Conservation (phyloP, 2,329 filamentous ascomycete genomes). For the Penicillium sp. region DNA sequence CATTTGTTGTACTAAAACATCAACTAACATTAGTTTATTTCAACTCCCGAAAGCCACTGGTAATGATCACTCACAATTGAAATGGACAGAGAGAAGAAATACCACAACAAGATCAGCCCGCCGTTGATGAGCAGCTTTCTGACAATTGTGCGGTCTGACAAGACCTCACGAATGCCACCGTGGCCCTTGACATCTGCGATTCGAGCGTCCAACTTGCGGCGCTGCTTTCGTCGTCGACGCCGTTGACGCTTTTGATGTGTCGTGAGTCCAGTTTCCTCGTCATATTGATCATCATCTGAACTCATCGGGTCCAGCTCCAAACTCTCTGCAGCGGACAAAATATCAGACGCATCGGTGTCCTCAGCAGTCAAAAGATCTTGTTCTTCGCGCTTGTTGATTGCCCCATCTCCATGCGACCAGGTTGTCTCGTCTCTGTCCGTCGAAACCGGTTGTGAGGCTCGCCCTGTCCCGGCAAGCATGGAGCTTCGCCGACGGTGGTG, state of each 20-base stretch:
- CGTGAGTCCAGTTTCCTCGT: conserved; percentile 87
- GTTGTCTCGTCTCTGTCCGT: conserved; percentile 39
- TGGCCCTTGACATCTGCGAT: conserved; percentile 61
- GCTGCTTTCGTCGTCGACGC: conserved; percentile 65
- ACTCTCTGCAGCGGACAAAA: conserved; percentile 46
- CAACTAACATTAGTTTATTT: conserved; percentile 12
- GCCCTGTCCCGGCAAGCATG: conserved; percentile 46
- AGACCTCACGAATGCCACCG: conserved; percentile 60
- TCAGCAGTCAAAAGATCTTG: conserved; percentile 35
- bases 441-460: conserved; percentile 45
- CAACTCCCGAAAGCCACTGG: neutral
- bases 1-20: conserved; percentile 90
- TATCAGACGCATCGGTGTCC: conserved; percentile 41
- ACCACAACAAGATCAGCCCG: conserved; percentile 85
- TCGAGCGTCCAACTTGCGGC: conserved; percentile 68
- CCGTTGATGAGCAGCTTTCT: conserved; percentile 70
- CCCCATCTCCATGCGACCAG: conserved; percentile 25
- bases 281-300: conserved; percentile 74
- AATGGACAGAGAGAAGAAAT: conserved; percentile 87
- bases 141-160: conserved; percentile 72
- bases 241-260: conserved; percentile 65
- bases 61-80: conserved; percentile 66
- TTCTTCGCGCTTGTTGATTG: conserved; percentile 33
- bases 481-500: conserved; percentile 44
- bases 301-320: conserved; percentile 59